Conservation (phyloP, 345 rosid genomes). For the Moringa oleifera region DNA sequence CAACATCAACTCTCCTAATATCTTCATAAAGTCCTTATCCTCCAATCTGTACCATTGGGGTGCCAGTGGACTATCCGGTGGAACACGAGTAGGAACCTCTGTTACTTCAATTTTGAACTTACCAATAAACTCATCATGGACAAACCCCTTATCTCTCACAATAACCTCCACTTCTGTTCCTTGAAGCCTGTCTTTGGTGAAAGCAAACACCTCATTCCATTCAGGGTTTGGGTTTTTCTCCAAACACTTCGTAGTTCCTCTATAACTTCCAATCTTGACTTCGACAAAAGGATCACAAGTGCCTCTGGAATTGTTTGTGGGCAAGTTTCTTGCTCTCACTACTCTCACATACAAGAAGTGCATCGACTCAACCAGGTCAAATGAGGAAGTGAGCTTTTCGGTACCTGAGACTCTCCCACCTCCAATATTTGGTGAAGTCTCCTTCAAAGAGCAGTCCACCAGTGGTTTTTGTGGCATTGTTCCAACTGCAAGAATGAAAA, state of each 20-base stretch:
- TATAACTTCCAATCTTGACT: slow-evolving; percentile 3
- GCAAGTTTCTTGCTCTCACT: not conserved
- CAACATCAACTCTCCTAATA: slow-evolving; percentile 5
- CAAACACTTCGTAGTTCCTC: slow-evolving; percentile 1
- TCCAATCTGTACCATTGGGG: slow-evolving; percentile 10
- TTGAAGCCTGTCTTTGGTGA: slow-evolving; percentile 3
- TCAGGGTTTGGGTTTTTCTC: slow-evolving; percentile 1
- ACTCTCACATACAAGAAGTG: slow-evolving; percentile 4
- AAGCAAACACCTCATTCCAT: slow-evolving; percentile 4
- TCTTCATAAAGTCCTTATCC: not conserved
- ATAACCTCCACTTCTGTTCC: not conserved
- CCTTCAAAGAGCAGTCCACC: slow-evolving; percentile 1
- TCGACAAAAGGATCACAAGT: slow-evolving; percentile 2
- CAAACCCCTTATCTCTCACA: not conserved
- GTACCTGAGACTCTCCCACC: not conserved
- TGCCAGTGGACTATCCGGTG: slow-evolving; percentile 23
- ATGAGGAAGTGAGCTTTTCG: slow-evolving; percentile 9
- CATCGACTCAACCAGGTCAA: slow-evolving; percentile 11
- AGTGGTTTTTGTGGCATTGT: not conserved
- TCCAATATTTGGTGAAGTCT: slow-evolving; percentile 6
- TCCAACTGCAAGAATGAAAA: too few relatives aligned
- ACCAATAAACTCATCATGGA: not conserved
- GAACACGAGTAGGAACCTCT: slow-evolving; percentile 30
- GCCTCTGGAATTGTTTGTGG: not conserved
- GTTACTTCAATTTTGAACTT: not conserved